Percentiles rank a stretch among this genome's conserved stretches.
Conservation (phyloP, 2,329 filamentous ascomycete species). For the Clonostachys rhizophaga region DNA sequence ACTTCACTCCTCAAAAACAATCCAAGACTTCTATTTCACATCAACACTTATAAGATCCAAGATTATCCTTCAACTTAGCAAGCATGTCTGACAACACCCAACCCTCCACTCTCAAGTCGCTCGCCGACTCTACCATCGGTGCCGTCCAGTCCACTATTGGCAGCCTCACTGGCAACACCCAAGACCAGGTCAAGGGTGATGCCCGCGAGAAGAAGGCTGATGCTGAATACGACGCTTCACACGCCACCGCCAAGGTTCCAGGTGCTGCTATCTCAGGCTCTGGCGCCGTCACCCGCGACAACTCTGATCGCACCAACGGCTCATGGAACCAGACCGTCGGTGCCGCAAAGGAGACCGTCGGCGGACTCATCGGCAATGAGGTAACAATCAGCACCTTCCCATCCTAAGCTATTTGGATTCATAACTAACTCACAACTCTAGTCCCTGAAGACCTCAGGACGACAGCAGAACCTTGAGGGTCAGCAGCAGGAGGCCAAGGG, state of each 20-base stretch:
- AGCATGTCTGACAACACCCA: conserved; percentile 22
- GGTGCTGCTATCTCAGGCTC: conserved; percentile 64
- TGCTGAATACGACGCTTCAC: conserved; percentile 67
- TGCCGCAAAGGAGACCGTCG: conserved; percentile 75
- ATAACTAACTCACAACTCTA: conserved; percentile 11
- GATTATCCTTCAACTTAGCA: not conserved
- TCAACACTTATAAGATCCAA: conserved; percentile 1
- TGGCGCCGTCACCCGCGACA: conserved; percentile 67
- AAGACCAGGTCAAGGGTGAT: conserved; percentile 62
- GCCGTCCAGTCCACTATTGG: conserved; percentile 69
- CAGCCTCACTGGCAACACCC: conserved; percentile 65
- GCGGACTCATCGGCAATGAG: conserved; percentile 71
- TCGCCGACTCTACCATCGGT: conserved; percentile 68
- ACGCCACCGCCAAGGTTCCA: conserved; percentile 70
- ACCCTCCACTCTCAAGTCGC: conserved; percentile 74
- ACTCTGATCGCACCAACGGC: conserved; percentile 66
- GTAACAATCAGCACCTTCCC: conserved; percentile 20
- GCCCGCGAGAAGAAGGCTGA: conserved; percentile 61
- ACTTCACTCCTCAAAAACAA: not conserved
- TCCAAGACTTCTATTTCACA: not conserved
- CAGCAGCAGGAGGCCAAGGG: conserved; percentile 79
- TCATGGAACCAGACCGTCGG: conserved; percentile 89
- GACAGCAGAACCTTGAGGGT: conserved; percentile 74
- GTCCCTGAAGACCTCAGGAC: conserved; percentile 68
- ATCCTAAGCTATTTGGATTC: conserved; percentile 1